These are phyloP conservation scores for Solanum arcanum DNA, from an alignment of 257 asterid genomes.

Conservation along the genomic window DNA sequence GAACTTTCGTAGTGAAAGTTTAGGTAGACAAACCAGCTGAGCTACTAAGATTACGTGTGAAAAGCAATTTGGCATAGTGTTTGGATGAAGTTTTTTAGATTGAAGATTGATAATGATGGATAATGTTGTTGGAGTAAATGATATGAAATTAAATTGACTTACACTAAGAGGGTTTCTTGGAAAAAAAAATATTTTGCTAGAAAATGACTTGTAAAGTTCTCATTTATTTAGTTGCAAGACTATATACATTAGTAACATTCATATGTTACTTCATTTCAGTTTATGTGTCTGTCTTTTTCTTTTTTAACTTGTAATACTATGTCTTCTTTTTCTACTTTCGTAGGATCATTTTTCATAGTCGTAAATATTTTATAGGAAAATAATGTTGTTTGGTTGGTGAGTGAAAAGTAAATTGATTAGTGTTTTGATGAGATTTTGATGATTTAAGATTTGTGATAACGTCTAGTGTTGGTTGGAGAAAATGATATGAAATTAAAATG, in stretches of 20 bases:
- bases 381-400: background rate
- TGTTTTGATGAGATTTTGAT: background rate
- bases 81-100: background rate
- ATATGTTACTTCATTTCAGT: background rate
- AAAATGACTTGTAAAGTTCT: background rate
- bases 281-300: background rate
- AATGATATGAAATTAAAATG: too few species aligned
- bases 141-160: background rate
- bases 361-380: background rate
- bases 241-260: background rate
- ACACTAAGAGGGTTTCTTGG: background rate
- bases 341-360: background rate
- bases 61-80: background rate
- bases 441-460: background rate
- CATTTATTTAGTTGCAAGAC: background rate
- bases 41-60: background rate
- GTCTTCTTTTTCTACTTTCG: background rate
- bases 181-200: background rate
- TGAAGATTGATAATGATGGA: background rate
- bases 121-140: background rate
- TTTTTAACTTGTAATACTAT: background rate
- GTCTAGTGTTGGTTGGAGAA: too few species aligned
- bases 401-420: background rate
- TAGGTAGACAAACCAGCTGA: too few species aligned
- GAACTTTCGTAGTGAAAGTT: background rate